These are phyloP conservation scores for Gossypium mustelinum DNA, from an alignment of 345 rosid species.

Conservation along the genomic window DNA sequence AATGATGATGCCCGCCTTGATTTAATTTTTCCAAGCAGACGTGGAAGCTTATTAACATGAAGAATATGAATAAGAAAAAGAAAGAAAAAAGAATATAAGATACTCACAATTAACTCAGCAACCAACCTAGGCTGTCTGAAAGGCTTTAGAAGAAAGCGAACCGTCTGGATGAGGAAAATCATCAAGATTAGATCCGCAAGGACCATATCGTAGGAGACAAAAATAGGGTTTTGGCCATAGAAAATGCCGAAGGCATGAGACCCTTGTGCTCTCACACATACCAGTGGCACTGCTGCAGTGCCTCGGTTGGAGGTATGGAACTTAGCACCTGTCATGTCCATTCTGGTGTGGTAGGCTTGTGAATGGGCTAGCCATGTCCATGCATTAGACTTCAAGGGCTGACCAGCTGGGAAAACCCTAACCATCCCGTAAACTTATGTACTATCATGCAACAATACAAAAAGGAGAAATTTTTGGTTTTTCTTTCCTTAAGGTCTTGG, in stretches of 20 bases:
- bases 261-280: constrained; percentile 26
- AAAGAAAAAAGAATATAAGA: background rate
- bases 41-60: no score
- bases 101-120: constrained; percentile 63
- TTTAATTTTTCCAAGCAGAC: background rate
- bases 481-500: no score
- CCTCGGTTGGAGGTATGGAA: background rate
- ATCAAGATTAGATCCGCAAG: constrained; percentile 40
- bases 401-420: constrained; percentile 10
- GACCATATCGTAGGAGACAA: constrained; percentile 31
- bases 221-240: constrained; percentile 41
- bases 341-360: background rate
- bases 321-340: background rate
- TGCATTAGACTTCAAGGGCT: background rate
- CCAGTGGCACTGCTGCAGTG: constrained; percentile 6
- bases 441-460: background rate
- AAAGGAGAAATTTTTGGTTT: background rate
- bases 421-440: constrained; percentile 12
- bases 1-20: constrained; percentile 67
- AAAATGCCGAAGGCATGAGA: constrained; percentile 36
- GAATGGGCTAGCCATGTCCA: constrained; percentile 1
- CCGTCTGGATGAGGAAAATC: constrained; percentile 29
- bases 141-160: constrained; percentile 59
- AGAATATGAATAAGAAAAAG: background rate
- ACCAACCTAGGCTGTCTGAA: constrained; percentile 64